Evolutionary conservation across 164 flowering plant species (phyloP), one percentile per base, ranked within the genome.

Genomic region (Brasenia schreberi): DNA sequence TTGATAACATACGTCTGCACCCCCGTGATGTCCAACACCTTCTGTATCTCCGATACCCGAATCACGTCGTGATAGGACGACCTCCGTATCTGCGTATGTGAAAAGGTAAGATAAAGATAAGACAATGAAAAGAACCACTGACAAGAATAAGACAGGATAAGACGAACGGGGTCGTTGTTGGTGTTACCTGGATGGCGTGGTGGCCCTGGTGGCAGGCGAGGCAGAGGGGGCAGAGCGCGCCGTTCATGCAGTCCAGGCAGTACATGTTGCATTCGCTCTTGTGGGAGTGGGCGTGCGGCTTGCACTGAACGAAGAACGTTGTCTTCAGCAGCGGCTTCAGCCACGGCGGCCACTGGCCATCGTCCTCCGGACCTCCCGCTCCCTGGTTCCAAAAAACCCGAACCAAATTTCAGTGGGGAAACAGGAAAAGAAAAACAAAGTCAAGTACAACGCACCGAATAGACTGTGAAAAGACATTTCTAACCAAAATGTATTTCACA

Each of bases 51-150:
- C 42, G 77, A 70, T 1, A 90, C 96, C 76, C 98, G 83, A 16
- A 92, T 85, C 82, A 92, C 98, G 73, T 92, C 95, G 68, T 92
- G 98, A 82, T 92, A 92, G 0, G 96, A 89, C 4, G 98, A 92
- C 73, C 96, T 83, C 78, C 98, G 77, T 76, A 92, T 92, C 98
- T 92, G 87, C 14, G 42, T 65, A 27, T 58, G 2, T 58, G 16
- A 18, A 58, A 58, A 14, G 18, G 2, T 58, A 58, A 58, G 60
- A 14, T 5, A 12, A 58, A 14, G 18, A 12, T 58, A 58, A 58
- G 60, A 14, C 60, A 12, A 58, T 12, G 18, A 65, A 67, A 53
- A 43, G 64, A 23, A 42, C 39, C 39, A 33, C 39, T 4, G 4
- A 4, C 1, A 12, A 66, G 19, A 19, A 45, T 56, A 56, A 56